Evolutionary conservation across 768 basidiomycete genomes (phyloP).

Genomic region (Mycena sanguinolenta): DNA sequence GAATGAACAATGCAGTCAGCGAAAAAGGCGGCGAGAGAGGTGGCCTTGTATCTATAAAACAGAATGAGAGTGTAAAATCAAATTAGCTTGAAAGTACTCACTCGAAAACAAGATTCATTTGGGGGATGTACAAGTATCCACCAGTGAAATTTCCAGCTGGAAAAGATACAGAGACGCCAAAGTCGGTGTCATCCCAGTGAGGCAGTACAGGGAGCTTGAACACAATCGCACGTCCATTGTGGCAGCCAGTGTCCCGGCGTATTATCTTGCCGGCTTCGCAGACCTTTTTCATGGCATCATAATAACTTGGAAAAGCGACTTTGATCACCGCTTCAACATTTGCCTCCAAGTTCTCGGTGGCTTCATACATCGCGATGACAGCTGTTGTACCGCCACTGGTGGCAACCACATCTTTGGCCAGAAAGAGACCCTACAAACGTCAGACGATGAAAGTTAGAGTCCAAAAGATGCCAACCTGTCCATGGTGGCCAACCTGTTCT

Average conservation of each 20-base stretch:
- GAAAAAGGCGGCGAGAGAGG: too few species aligned
- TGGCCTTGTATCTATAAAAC: too few species aligned
- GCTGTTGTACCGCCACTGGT: background rate
- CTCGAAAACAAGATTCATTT: too few species aligned
- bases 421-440: background rate
- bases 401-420: background rate
- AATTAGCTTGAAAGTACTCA: too few species aligned
- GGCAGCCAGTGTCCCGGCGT: background rate
- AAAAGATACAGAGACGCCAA: too few species aligned
- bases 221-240: background rate
- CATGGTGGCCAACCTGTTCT: slow-evolving; percentile 1
- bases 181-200: too few species aligned
- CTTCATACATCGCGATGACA: background rate
- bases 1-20: too few species aligned
- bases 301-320: background rate
- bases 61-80: too few species aligned
- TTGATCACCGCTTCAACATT: background rate
- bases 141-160: too few species aligned
- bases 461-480: slow-evolving; percentile 4
- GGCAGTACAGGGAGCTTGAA: too few species aligned
- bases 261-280: background rate
- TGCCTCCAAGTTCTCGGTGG: background rate
- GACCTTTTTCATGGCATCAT: background rate
- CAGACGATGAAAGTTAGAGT: too few species aligned
- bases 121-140: too few species aligned